Base-by-base conservation (phyloP, 257 asterid genomes). In the Primulina huaijiensis region DNA sequence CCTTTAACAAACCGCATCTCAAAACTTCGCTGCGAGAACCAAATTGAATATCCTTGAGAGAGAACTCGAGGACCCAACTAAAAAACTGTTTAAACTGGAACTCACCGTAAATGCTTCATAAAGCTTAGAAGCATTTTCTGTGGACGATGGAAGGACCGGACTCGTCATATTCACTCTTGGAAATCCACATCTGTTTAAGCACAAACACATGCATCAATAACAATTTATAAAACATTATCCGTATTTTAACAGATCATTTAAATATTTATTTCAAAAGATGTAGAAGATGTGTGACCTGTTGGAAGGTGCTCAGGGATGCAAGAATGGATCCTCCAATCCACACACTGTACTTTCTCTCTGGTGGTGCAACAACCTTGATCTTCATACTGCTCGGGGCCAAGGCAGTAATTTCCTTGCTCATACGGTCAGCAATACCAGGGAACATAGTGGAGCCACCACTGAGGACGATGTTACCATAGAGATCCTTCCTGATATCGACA, bases 321-420 rank as follows among this genome's bases (percentile, higher is more conserved):
- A 82, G 83, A 56, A 82, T 82, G 59, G 86, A 82, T 31, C 86
- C 86, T 70, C 86, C 86, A 63, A 82, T 82, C 86, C 86, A 82
- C 74, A 82, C 86, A 73, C 86, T 82, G 83, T 82, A 82, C 75
- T 82, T 82, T 56, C 86, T 78, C 77, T 82, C 86, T 9, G 86
- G 86, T 37, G 86, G 86, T 14, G 86, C 86, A 70, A 82, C 86
- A 10, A 82, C 86, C 86, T 82, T 82, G 59, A 82, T 82, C 71
- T 82, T 82, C 86, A 82, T 82, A 76, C 86, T 82, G 74, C 86
- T 82, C 43, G 86, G 86, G 69, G 86, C 86, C 71, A 81, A 70
- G 14, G 86, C 86, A 70, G 86, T 81, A 58, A 81, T 81, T 66
- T 81, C 86, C 75, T 75, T 81, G 81, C 86, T 81, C 86, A 81